Evolutionary conservation across 2,329 filamentous ascomycete species (phyloP), one percentile per base, ranked within the genome.

Genomic region (Sclerotinia borealis): DNA sequence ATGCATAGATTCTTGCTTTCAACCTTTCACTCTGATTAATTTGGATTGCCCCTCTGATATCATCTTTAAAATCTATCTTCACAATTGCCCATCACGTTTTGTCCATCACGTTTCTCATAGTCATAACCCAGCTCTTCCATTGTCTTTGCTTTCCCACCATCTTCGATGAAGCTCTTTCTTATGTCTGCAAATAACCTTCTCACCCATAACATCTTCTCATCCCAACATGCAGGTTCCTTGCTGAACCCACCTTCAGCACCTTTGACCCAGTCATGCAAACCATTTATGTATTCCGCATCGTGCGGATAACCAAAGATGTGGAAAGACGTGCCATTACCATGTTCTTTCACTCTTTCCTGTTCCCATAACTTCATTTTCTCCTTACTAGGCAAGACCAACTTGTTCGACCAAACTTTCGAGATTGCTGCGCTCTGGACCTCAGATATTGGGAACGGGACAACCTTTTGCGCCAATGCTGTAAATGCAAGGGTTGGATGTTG

Each of bases 391-490:
- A 96, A 78, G 0, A 76, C 67, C 0, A 96, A 78, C 0, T 84
- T 78, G 39, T 90, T 89, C 0, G 91, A 85, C 83, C 91, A 96
- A 0, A 93, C 83, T 1, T 91, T 85, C 2, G 92, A 85, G 51
- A 96, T 80, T 0, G 91, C 83, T 0, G 92, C 89, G 1, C 86
- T 86, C 75, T 97, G 93, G 7, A 85, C 86, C 77, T 97, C 92
- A 0, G 87, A 83, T 1, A 95, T 71, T 0, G 91, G 88, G 73
- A 96, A 96, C 0, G 93, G 93, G n/a, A 96, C 89, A n/a, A 95
- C 85, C 68, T 89, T 89, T 72, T 92, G 88, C 19, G 90, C 87
- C 45, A 97, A 79, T 0, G 84, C 85, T 0, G 90, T 81, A 72
- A 97, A 93, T 0, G 85, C 88, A 1, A 98, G 79, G 0, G 91